These are phyloP conservation scores for Heracleum sosnowskyi DNA, from an alignment of 129 eudicot genomes.

Conservation along the genomic window DNA sequence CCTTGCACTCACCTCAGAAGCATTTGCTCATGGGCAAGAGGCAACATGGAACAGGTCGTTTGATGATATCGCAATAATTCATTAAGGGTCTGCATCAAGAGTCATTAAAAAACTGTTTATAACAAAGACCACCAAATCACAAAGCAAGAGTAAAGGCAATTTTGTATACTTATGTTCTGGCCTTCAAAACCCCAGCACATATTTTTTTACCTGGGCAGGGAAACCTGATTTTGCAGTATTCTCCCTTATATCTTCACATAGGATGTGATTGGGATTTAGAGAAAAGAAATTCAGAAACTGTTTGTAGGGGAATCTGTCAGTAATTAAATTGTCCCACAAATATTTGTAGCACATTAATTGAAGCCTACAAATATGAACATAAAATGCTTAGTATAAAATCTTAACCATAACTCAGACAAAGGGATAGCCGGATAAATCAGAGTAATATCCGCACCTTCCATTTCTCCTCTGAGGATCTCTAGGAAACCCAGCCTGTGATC, in stretches of 20 bases:
- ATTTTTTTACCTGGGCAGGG: constrained; percentile 47
- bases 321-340: constrained; percentile 59
- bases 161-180: neutral
- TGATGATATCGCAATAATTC: constrained; percentile 42
- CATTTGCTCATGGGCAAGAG: constrained; percentile 58
- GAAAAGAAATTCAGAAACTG: constrained; percentile 53
- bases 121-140: neutral
- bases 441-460: constrained; percentile 39
- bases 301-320: constrained; percentile 43
- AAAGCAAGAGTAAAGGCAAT: neutral
- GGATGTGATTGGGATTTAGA: constrained; percentile 42
- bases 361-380: constrained; percentile 36
- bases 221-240: constrained; percentile 49
- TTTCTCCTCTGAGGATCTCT: constrained; percentile 75
- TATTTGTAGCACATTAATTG: constrained; percentile 88
- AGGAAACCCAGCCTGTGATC: constrained; percentile 52
- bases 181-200: neutral
- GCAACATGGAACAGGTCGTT: constrained; percentile 50
- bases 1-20: constrained; percentile 46
- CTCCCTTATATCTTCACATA: constrained; percentile 54
- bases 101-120: neutral
- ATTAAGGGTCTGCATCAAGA: constrained; percentile 52
- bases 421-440: neutral
- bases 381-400: neutral
- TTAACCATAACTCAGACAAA: neutral